Base-by-base conservation (phyloP, 208 protist genomes). In the Naegleria lovaniensis region DNA sequence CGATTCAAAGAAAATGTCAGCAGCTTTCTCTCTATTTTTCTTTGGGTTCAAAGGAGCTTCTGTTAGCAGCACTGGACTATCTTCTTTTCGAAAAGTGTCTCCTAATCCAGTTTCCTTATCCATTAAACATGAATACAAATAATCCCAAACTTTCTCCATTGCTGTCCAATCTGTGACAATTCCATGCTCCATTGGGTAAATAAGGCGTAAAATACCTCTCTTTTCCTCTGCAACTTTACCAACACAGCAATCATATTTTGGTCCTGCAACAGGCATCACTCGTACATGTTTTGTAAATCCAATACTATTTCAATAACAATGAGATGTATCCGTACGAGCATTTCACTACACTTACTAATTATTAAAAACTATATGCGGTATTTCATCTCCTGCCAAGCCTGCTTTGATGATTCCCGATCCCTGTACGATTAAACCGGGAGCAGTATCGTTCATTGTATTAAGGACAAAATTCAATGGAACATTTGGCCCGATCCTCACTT, bases 131-230 rank as follows among this genome's bases (percentile, higher is more conserved):
- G 55, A 15, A 67, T 67, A 84, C 9, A 79, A 79, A 79, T 79
- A 36, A 92, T 99, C 95, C 97, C 98, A 99, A 25, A 99, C 83
- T 88, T 97, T 93, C 83, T 95, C 76, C 96, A 99, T 99, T 91
- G 99, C 98, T 11, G 98, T 96, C 98, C 98, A 99, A 94, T 98
- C 95, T 55, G 95, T 94, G 87, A 99, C 95, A 52, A 99, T 96
- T 67, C 99, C 98, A 93, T 99, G 98, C 39, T 96, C 94, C 7
- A 99, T 93, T 16, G 99, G 99, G 92, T 99, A 98, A 22, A 90
- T 96, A 48, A 97, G 94, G 86, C 99, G 93, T 79, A 79, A 79
- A 4, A 79, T 79, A 36, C 67, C 67, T 36, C 67, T 79, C 29
- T 79, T 79, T 13, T 29, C 67, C 1, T 79, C 29, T 36, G 67